Percentiles rank a stretch among this genome's conserved stretches.
Conservation (phyloP, 352 stramenopile species). For the Phytophthora aleatoria region DNA sequence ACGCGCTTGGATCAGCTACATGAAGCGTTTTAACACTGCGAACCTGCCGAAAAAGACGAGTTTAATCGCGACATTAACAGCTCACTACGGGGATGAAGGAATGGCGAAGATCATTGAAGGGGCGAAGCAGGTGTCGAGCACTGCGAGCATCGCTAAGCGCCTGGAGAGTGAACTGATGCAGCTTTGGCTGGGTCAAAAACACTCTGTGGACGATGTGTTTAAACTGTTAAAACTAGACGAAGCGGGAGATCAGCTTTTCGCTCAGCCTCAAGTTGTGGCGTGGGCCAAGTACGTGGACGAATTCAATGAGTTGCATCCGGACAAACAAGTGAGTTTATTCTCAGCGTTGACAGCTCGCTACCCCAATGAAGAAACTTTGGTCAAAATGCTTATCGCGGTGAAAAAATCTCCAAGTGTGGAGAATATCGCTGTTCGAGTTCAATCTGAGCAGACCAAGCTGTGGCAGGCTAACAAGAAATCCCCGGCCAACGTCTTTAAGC, state of each 20-base stretch:
- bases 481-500: not conserved
- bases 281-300: not conserved
- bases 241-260: not conserved
- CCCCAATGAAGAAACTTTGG: not conserved
- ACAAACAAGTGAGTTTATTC: not conserved
- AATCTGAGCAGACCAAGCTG: not conserved
- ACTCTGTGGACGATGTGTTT: not conserved
- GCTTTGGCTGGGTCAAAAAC: not conserved
- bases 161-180: not conserved
- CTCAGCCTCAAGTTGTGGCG: not conserved
- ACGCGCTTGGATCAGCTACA: constrained; percentile 16
- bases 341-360: no score
- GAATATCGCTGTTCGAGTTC: not conserved
- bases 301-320: not conserved
- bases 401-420: not conserved
- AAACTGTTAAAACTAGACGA: not conserved
- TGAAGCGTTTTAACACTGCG: constrained; percentile 3
- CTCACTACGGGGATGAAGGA: not conserved
- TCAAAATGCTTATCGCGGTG: not conserved
- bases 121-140: not conserved
- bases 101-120: not conserved
- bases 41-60: not conserved
- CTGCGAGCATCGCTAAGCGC: not conserved
- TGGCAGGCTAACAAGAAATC: not conserved
- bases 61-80: not conserved